These are phyloP conservation scores for Suillus sp. DNA, from an alignment of 768 basidiomycete species.

Conservation along the genomic window DNA sequence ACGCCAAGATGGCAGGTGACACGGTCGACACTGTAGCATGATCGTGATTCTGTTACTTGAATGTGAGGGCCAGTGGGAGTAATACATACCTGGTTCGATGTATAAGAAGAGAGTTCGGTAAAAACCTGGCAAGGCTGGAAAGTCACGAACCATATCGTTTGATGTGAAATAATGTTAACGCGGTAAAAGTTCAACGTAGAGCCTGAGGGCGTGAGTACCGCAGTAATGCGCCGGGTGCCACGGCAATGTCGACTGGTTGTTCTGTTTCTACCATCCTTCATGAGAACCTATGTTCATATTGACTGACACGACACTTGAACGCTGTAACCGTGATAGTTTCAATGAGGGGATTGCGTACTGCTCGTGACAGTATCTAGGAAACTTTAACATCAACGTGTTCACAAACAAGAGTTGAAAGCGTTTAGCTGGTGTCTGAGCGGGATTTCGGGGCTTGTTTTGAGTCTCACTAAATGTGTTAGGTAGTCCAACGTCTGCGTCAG, in stretches of 20 bases:
- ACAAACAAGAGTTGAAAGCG: no score
- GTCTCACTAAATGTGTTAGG: no score
- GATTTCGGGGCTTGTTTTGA: no score
- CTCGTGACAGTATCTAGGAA: no score
- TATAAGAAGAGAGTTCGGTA: conserved; percentile 66
- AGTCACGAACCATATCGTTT: conserved; percentile 31
- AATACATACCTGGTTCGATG: conserved; percentile 58
- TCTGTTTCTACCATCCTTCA: background rate
- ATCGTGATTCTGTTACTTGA: conserved; percentile 24
- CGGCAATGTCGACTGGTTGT: background rate
- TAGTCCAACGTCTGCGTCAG: no score
- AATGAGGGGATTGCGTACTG: background rate
- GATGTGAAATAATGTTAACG: no score
- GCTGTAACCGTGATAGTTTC: background rate
- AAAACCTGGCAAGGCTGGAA: conserved; percentile 62
- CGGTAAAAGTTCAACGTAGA: background rate
- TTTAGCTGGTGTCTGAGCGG: no score
- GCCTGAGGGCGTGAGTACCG: background rate
- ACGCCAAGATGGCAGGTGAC: conserved; percentile 52
- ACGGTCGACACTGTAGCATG: conserved; percentile 48
- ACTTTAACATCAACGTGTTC: no score
- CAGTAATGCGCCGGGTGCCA: background rate
- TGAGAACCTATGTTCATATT: background rate
- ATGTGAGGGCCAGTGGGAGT: background rate
- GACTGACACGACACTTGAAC: background rate